Conservation (phyloP, 140 eudicot genomes). For the Bidens hawaiensis region DNA sequence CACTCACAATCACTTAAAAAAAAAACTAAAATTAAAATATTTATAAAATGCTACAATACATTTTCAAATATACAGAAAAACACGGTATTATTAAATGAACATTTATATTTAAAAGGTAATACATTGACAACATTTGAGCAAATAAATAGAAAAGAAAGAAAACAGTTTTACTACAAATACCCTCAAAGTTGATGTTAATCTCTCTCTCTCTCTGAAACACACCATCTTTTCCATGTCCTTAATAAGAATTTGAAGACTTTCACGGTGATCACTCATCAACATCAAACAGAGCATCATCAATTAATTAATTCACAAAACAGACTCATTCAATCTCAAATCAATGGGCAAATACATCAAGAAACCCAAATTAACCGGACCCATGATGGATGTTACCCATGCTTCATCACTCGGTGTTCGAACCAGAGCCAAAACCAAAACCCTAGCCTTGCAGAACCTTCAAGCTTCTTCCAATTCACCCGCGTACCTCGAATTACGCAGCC, state of each 20-base stretch:
- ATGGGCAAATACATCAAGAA: slow-evolving; percentile 66
- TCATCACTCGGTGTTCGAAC: slow-evolving; percentile 79
- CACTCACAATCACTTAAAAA: too few species aligned
- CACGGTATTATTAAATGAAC: too few species aligned
- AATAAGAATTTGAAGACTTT: background rate
- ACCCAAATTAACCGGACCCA: slow-evolving; percentile 36
- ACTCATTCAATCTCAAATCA: background rate
- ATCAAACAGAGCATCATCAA: slow-evolving; percentile 19
- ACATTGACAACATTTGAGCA: too few species aligned
- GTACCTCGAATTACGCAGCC: slow-evolving; percentile 72
- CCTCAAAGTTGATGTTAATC: slow-evolving; percentile 13
- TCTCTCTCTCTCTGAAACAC: slow-evolving; percentile 11
- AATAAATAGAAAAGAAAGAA: too few species aligned
- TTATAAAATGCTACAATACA: too few species aligned
- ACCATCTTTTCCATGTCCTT: background rate
- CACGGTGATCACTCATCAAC: background rate
- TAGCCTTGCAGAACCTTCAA: slow-evolving; percentile 61
- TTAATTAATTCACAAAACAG: background rate
- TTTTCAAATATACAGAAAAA: too few species aligned
- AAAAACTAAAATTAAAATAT: too few species aligned
- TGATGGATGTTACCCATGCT: slow-evolving; percentile 45
- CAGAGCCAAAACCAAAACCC: slow-evolving; percentile 86
- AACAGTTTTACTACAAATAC: slow-evolving; percentile 5
- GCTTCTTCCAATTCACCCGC: too few species aligned
- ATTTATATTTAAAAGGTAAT: too few species aligned